These are phyloP conservation scores for Candida koratica DNA, from an alignment of 805 yeast species.

Conservation along the genomic window DNA sequence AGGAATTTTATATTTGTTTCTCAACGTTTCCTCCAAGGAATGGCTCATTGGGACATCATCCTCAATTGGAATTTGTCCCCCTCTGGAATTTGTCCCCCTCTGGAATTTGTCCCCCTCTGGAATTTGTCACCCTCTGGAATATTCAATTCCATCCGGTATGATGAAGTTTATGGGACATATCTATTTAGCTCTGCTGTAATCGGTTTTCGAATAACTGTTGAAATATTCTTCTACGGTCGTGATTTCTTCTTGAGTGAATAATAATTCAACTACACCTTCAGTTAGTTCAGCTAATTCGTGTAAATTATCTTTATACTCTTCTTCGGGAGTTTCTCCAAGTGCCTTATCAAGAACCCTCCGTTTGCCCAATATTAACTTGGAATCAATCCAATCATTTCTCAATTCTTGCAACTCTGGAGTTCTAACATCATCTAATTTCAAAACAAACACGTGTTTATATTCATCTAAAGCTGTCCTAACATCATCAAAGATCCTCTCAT, in stretches of 20 bases:
- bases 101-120: no score
- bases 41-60: conserved; percentile 97
- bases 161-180: conserved; percentile 78
- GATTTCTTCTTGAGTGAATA: conserved; percentile 85
- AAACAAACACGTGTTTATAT: conserved; percentile 76
- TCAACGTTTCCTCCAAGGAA: conserved; percentile 87
- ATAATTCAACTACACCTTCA: conserved; percentile 78
- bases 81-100: no score
- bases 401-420: conserved; percentile 93
- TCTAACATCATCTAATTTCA: conserved; percentile 86
- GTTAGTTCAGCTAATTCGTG: conserved; percentile 61
- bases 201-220: conserved; percentile 68
- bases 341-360: conserved; percentile 92
- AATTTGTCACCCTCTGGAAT: no score
- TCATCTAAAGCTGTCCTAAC: conserved; percentile 78
- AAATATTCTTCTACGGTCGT: conserved; percentile 90
- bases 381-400: conserved; percentile 89
- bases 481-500: conserved; percentile 86
- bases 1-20: conserved; percentile 87
- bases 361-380: conserved; percentile 85
- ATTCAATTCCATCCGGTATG: conserved; percentile 86
- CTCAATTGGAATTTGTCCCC: conserved; percentile 84
- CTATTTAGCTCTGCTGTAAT: conserved; percentile 87
- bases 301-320: conserved; percentile 84
- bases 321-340: conserved; percentile 79